Percentiles rank a stretch among this genome's conserved stretches.
These are phyloP conservation scores for Auxenochlorella pyrenoidosa DNA, from an alignment of 139 green algal species.

Conservation along the genomic window DNA sequence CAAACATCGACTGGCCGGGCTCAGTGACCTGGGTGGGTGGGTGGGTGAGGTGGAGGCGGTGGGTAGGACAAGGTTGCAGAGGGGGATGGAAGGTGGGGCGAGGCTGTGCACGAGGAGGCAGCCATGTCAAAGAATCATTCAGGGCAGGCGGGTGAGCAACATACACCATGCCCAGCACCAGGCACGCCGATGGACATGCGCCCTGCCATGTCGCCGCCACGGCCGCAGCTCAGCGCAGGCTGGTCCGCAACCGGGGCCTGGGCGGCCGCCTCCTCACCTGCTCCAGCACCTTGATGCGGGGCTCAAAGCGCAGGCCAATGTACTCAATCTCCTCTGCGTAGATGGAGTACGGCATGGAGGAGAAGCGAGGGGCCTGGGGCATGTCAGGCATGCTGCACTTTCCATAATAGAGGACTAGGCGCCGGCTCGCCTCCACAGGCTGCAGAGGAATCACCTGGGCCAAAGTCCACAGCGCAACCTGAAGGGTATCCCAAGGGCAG, in stretches of 20 bases:
- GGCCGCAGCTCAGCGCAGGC: not conserved
- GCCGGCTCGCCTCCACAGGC: no score
- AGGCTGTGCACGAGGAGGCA: not conserved
- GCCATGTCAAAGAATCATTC: no score
- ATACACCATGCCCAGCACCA: no score
- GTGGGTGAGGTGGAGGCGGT: not conserved
- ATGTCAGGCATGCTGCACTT: no score
- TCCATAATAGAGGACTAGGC: no score
- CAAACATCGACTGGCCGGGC: slow-evolving; percentile 44
- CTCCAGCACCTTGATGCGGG: slow-evolving; percentile 39
- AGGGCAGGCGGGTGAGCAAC: no score
- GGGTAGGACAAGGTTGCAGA: no score
- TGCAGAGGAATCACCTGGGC: not conserved
- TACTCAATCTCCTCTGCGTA: slow-evolving; percentile 39
- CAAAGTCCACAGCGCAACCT: not conserved
- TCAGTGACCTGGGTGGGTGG: slow-evolving; percentile 6
- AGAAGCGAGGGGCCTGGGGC: not conserved
- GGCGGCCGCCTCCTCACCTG: slow-evolving; percentile 12
- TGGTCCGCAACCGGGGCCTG: no score
- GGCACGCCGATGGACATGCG: no score
- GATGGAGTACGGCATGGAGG: not conserved
- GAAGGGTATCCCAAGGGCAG: no score
- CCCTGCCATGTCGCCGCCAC: no score
- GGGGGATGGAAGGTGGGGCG: not conserved
- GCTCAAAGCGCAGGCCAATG: slow-evolving; percentile 69